These are phyloP conservation scores for Porcisia deanei DNA, from an alignment of 208 protist genomes.

Conservation along the genomic window DNA sequence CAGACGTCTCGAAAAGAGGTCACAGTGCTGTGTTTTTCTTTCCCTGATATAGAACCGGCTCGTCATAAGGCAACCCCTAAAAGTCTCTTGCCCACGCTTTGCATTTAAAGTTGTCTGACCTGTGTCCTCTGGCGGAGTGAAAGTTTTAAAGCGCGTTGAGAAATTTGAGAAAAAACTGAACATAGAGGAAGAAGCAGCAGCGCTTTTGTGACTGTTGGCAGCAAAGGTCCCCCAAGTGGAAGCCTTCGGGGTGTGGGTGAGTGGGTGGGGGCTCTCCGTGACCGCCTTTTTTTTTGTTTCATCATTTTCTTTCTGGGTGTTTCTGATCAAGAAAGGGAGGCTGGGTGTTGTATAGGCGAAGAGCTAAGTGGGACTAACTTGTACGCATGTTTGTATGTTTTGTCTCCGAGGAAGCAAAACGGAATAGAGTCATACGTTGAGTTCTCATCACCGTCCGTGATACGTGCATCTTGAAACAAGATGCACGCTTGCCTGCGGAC, in stretches of 20 bases:
- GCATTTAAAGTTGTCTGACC: no score
- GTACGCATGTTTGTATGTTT: constrained; percentile 1
- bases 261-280: no score
- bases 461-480: background rate
- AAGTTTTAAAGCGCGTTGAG: background rate
- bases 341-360: constrained; percentile 6
- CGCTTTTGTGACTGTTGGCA: background rate
- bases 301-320: background rate
- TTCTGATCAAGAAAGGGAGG: background rate
- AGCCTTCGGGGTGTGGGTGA: no score
- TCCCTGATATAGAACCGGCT: background rate
- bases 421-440: background rate
- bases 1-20: background rate
- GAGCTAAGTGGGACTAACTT: constrained; percentile 4
- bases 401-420: constrained; percentile 5
- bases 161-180: background rate
- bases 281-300: constrained; percentile 1
- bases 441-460: background rate
- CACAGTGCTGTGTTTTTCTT: background rate
- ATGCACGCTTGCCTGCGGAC: background rate
- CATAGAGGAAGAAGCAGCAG: background rate
- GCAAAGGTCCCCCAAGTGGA: background rate
- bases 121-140: background rate
- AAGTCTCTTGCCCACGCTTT: background rate
- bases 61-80: background rate